A percentile compares a stretch with the other conserved stretches of the same genome.
Evolutionary conservation across 108 stramenopile genomes (phyloP).

Genomic region (Cyclotella baltica): DNA sequence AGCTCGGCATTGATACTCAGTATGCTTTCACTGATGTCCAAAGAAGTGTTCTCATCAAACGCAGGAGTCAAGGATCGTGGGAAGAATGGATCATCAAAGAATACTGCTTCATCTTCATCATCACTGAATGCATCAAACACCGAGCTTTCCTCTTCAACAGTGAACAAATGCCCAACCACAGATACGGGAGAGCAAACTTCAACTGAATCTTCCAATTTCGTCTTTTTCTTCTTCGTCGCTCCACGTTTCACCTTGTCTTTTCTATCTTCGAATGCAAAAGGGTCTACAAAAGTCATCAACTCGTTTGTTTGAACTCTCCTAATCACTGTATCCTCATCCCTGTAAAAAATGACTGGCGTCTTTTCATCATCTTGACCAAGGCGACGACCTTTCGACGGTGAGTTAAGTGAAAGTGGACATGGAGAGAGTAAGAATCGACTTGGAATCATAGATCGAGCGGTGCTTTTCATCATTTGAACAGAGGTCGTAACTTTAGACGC

Average conservation of each 20-base stretch:
- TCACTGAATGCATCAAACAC: background rate
- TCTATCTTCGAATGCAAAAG: conserved; percentile 17
- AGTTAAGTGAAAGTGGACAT: background rate
- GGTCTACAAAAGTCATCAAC: conserved; percentile 12
- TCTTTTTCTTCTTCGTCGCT: background rate
- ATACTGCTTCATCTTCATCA: conserved; percentile 5
- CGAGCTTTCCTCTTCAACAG: conserved; percentile 12
- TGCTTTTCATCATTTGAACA: background rate
- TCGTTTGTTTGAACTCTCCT: too few relatives aligned
- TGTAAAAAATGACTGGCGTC: conserved; percentile 18
- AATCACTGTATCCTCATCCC: background rate
- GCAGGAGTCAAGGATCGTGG: conserved; percentile 13
- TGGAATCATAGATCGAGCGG: background rate
- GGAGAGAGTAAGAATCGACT: conserved; percentile 4
- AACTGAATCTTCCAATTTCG: background rate
- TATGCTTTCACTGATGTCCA: background rate
- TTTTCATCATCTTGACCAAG: conserved; percentile 6
- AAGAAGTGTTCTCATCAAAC: conserved; percentile 8
- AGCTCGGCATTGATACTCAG: background rate
- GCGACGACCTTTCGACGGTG: background rate
- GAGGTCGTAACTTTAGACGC: background rate
- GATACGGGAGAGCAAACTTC: background rate
- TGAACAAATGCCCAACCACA: background rate
- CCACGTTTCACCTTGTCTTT: background rate
- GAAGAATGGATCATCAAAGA: conserved; percentile 19